Percentiles rank a stretch among this genome's conserved stretches.
phyloP scores from a whole-genome alignment of 2,329 filamentous ascomycete genomes.

The Exophiala lecanii-corni region DNA sequence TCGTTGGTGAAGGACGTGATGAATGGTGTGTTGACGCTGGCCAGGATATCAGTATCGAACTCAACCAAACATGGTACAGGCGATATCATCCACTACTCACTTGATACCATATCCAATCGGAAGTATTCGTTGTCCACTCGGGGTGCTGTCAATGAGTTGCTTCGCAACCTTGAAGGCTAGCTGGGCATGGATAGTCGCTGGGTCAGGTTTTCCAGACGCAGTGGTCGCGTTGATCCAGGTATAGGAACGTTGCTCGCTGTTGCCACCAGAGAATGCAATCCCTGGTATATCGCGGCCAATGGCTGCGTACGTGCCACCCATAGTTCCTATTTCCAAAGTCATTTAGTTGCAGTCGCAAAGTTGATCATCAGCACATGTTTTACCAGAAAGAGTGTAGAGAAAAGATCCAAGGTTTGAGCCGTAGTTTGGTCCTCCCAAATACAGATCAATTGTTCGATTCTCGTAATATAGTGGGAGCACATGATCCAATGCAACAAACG shows the following conservation, averaged over 20 bases:
- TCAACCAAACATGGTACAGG: too few relatives aligned
- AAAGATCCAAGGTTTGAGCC: constrained; percentile 53
- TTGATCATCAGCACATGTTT: constrained; percentile 2
- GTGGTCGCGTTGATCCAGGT: constrained; percentile 40
- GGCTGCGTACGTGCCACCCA: constrained; percentile 49
- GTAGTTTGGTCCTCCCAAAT: constrained; percentile 54
- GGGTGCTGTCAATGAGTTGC: constrained; percentile 39
- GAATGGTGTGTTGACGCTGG: constrained; percentile 47
- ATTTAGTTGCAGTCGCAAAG: too few relatives aligned
- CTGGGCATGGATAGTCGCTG: constrained; percentile 41
- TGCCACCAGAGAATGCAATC: constrained; percentile 46
- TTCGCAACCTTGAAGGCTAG: constrained; percentile 43
- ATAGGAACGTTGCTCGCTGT: constrained; percentile 40
- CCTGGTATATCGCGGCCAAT: constrained; percentile 48
- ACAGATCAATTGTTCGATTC: constrained; percentile 49
- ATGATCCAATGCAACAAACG: constrained; percentile 54
- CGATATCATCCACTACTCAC: constrained; percentile 5
- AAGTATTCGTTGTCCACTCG: constrained; percentile 31
- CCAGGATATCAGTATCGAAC: not conserved
- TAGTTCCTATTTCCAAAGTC: not conserved
- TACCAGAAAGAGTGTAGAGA: constrained; percentile 50
- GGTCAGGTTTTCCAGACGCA: constrained; percentile 33
- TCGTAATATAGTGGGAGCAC: constrained; percentile 49
- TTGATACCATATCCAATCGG: constrained; percentile 49
- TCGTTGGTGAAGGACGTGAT: constrained; percentile 38